Percentiles rank a stretch among this genome's conserved stretches.
Conservation (phyloP, 352 stramenopile species). For the Phytophthora boehmeriae region DNA sequence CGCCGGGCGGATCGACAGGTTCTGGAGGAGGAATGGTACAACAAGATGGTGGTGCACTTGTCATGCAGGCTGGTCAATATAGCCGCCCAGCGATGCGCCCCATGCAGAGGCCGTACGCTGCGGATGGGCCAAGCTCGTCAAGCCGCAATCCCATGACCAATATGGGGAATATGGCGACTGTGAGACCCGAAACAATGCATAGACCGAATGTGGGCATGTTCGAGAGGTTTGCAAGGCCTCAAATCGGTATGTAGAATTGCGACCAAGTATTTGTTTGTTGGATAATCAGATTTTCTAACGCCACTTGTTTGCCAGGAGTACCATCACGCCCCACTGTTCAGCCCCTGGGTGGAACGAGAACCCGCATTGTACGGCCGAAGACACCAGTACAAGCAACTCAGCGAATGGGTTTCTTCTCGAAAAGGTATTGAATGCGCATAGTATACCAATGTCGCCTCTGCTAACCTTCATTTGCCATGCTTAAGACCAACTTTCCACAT, state of each 20-base stretch:
- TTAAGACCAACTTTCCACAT: constrained; percentile 41
- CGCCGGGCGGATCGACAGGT: constrained; percentile 49
- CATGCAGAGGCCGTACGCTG: constrained; percentile 35
- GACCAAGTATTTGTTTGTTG: neutral
- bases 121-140: constrained; percentile 20
- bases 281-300: constrained; percentile 8
- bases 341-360: constrained; percentile 44
- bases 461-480: neutral
- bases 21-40: constrained; percentile 48
- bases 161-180: constrained; percentile 33
- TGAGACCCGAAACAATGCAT: constrained; percentile 57
- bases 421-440: constrained; percentile 41
- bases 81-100: constrained; percentile 46
- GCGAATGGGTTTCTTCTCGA: constrained; percentile 61
- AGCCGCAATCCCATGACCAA: constrained; percentile 40
- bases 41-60: constrained; percentile 28
- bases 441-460: neutral
- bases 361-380: constrained; percentile 70
- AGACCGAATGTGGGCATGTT: constrained; percentile 61
- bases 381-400: constrained; percentile 73
- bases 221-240: constrained; percentile 67
- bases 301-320: constrained; percentile 11
- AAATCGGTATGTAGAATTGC: constrained; percentile 46
- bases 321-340: constrained; percentile 43
- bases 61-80: constrained; percentile 52